Evolutionary conservation across 208 protist genomes (phyloP), one percentile per base, ranked within the genome.

Genomic region (Acanthamoeba sp.): DNA sequence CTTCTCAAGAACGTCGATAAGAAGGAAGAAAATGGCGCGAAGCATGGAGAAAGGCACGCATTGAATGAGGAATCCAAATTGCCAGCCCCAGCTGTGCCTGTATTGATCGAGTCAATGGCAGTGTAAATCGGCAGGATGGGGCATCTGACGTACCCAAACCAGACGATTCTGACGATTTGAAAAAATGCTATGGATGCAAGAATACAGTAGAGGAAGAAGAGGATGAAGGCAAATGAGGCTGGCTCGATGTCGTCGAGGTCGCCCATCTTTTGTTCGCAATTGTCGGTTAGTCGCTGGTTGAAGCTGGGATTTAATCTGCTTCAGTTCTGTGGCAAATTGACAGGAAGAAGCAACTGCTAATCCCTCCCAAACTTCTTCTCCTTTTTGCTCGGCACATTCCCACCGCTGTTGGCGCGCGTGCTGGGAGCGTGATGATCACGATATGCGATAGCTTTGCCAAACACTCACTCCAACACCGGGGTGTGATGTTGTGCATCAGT

Each of bases 81-180:
- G 78, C 78, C 78, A 88, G 20, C 45, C 40, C 78, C 40, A 88
- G 27, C 59, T 88, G 78, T 88, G 78, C 48, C 78, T 88, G 78
- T 9, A 88, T 27, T 24, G 22, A 0, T 36, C 5, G 40, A 32
- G n/a, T 3, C n/a, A 22, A 88, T 32, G 2, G 12, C 0, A 36
- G n/a, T 34, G 45, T 5, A 34, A 29, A 36, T 27, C 22, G 9
- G 34, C 10, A 52, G 36, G 9, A 34, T 55, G 16, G 38, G 34
- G 69, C 24, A 12, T 10, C 2, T 52, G 29, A 20, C n/a, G 48
- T 27, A 88, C 78, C 48, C 48, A 59, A 59, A 62, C 27, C 22
- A 88, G 20, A 88, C 40, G 45, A 88, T 88, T 50, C 78, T 27
- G 16, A 24, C 78, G 10, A 88, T 88, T 88, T 88, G 78, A 57